phyloP scores from a whole-genome alignment of 768 basidiomycete genomes.

The Rhodotorula graminis region DNA sequence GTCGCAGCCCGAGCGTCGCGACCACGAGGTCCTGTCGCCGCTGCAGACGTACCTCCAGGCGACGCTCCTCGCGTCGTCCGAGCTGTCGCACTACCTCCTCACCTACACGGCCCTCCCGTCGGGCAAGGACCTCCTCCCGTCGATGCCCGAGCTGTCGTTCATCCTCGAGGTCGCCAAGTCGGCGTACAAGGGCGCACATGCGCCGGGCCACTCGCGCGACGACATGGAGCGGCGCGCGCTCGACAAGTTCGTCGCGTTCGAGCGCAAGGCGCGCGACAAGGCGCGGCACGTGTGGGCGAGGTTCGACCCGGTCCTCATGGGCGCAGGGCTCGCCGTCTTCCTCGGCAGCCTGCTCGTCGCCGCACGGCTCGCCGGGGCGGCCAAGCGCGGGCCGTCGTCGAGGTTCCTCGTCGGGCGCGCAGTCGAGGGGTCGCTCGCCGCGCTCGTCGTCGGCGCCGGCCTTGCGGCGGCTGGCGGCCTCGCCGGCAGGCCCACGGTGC shows the following conservation, averaged over 20 bases:
- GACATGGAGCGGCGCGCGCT: conserved; percentile 38
- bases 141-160: conserved; percentile 37
- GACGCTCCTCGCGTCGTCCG: conserved; percentile 64
- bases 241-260: conserved; percentile 52
- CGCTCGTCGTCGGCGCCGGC: neutral
- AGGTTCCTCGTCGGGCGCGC: conserved; percentile 27
- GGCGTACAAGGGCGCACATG: conserved; percentile 33
- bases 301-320: conserved; percentile 76
- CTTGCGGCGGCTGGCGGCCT: conserved; percentile 3
- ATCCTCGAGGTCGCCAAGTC: conserved; percentile 33
- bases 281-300: conserved; percentile 92
- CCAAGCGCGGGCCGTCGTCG: conserved; percentile 15
- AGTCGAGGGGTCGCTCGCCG: conserved; percentile 28
- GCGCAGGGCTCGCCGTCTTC: conserved; percentile 64
- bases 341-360: conserved; percentile 19
- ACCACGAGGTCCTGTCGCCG: conserved; percentile 38
- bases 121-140: conserved; percentile 64
- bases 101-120: conserved; percentile 67
- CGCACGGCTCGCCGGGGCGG: neutral
- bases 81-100: conserved; percentile 70
- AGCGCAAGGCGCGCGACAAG: conserved; percentile 59
- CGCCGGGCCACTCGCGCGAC: conserved; percentile 15
- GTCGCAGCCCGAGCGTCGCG: conserved; percentile 12
- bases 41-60: conserved; percentile 55
- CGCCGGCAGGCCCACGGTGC: conserved; percentile 3